Conservation (phyloP, 768 basidiomycete species). For the Lyophyllum decastes region DNA sequence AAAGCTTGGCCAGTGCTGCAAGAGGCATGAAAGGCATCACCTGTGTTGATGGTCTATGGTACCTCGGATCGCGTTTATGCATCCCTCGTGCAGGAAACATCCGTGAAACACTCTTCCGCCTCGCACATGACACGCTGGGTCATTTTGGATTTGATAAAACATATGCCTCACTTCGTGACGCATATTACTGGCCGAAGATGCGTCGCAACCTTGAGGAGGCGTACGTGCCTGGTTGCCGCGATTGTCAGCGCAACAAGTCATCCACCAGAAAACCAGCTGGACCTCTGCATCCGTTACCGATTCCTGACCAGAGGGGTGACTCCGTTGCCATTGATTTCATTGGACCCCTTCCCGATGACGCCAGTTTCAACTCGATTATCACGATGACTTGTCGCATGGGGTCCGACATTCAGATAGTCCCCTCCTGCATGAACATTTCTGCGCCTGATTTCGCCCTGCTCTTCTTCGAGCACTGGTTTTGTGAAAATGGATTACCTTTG, state of each 20-base stretch:
- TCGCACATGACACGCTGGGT: no score
- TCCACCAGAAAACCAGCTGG: neutral
- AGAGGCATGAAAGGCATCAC: no score
- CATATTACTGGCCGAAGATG: no score
- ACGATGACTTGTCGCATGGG: slow-evolving; percentile 27
- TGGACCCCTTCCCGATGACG: slow-evolving; percentile 9
- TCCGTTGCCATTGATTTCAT: slow-evolving; percentile 21
- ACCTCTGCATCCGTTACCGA: slow-evolving; percentile 12
- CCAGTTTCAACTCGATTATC: slow-evolving; percentile 23
- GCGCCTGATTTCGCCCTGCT: slow-evolving; percentile 20
- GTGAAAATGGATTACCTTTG: slow-evolving; percentile 34
- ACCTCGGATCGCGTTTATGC: no score
- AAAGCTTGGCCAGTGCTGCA: no score
- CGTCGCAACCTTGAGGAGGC: no score
- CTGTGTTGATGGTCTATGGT: no score
- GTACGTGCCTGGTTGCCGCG: neutral
- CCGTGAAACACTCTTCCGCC: no score
- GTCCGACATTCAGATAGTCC: slow-evolving; percentile 22
- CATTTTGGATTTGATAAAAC: no score
- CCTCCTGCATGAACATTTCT: slow-evolving; percentile 1
- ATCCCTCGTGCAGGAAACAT: no score
- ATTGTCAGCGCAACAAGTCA: neutral
- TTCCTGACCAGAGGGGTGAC: slow-evolving; percentile 21
- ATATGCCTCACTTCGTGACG: no score
- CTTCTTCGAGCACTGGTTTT: slow-evolving; percentile 32